Base-by-base conservation (phyloP, 495 filamentous ascomycete genomes). In the Pseudoneurospora amorphoporcata region DNA sequence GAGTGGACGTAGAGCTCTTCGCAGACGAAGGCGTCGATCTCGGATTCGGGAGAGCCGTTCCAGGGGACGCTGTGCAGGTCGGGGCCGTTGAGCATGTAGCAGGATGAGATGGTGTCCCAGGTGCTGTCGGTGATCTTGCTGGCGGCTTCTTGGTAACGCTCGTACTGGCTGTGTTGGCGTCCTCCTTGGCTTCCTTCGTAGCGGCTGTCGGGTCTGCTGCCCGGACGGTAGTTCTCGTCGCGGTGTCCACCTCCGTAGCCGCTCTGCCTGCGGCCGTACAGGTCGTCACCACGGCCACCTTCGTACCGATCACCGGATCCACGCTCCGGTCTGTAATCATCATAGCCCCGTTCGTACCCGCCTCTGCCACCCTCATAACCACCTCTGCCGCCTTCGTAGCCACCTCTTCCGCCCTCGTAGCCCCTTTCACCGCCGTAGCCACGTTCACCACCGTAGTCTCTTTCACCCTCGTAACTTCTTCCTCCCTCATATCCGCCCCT, bases 1-100 rank as follows among this genome's bases (percentile, higher is more conserved):
- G 90, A 90, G 83, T 98, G 95, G 72, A 97, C 90, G 80, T 98
- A 98, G 32, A 98, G 90, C 81, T 97, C 92, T 79, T 98, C 95
- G 58, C 89, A 92, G 40, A 98, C 94, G 76, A 94, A 97, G 3
- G 93, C 92, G 79, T 95, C 85, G 39, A 98, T 88, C 79, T 98
- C 95, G 68, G 87, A 84, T 73, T 90, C 87, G 32, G 90, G 84
- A 8, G 87, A 83, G 14, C 91, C 92, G 37, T 90, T 84, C 95
- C 95, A 98, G 0, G 94, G 94, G 3, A 95, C 88, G 40, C 85
- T 84, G 71, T 89, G 88, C 73, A 98, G 90, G 74, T 94, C 90
- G 37, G 86, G 83, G 1, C 93, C 94, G 69, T 86, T 86, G 8
- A 93, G 86, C 95, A 97, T 98, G 81, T 94, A 93, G 84, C 92